Percentiles rank a stretch among this genome's conserved stretches.
Evolutionary conservation across 2,329 filamentous ascomycete species (phyloP).

Genomic region (Cordyceps fumosorosea): DNA sequence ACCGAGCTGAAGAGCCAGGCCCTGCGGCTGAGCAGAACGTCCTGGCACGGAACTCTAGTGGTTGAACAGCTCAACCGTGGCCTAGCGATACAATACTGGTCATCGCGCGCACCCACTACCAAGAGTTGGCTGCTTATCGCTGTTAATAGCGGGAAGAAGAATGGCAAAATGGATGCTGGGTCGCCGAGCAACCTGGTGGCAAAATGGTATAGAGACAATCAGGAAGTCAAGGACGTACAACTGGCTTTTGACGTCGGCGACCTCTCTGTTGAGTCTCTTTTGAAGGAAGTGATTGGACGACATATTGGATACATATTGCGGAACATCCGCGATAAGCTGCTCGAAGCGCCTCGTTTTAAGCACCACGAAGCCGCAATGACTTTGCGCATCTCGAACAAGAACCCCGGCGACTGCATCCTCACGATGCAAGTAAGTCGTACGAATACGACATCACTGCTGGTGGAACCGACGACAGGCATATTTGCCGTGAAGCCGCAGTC

Average conservation of each 20-base stretch:
- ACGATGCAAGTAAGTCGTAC: conserved; percentile 62
- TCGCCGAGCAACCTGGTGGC: conserved; percentile 50
- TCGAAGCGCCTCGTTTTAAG: conserved; percentile 53
- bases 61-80: conserved; percentile 76
- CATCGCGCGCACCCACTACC: conserved; percentile 42
- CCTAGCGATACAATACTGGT: conserved; percentile 89
- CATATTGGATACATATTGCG: conserved; percentile 68
- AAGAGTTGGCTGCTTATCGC: conserved; percentile 93
- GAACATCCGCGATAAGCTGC: conserved; percentile 57
- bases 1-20: conserved; percentile 75
- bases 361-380: conserved; percentile 52
- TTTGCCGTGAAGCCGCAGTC: conserved; percentile 64
- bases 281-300: conserved; percentile 67
- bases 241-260: conserved; percentile 59
- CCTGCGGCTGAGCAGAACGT: conserved; percentile 56
- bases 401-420: conserved; percentile 62
- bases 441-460: conserved; percentile 52
- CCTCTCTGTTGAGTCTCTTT: conserved; percentile 66
- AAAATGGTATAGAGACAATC: conserved; percentile 81
- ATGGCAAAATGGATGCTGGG: conserved; percentile 33
- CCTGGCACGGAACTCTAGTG: conserved; percentile 72
- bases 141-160: conserved; percentile 57
- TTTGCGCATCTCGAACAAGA: conserved; percentile 49
- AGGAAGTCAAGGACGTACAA: conserved; percentile 63
- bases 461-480: conserved; percentile 74